These are phyloP conservation scores for Apiospora kogelbergensis DNA, from an alignment of 2,329 filamentous ascomycete genomes.

Conservation along the genomic window DNA sequence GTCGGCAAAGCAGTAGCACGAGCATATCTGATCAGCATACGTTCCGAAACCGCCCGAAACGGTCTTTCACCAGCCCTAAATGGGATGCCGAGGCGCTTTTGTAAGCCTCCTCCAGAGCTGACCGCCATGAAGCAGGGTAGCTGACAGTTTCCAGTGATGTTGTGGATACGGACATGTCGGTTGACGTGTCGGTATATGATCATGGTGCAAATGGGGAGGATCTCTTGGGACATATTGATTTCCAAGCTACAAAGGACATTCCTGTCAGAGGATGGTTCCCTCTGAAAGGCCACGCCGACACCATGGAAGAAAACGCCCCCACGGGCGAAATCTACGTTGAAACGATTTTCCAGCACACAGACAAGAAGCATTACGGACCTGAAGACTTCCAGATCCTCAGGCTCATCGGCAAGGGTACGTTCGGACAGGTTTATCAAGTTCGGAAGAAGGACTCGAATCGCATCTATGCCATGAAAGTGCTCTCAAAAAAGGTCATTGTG, in stretches of 20 bases:
- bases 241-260: constrained; percentile 69
- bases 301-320: constrained; percentile 66
- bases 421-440: constrained; percentile 97
- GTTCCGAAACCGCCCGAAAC: constrained; percentile 57
- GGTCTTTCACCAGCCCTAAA: constrained; percentile 75
- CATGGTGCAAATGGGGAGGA: constrained; percentile 73
- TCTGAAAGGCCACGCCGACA: constrained; percentile 73
- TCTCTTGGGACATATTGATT: constrained; percentile 86
- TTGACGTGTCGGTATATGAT: constrained; percentile 94
- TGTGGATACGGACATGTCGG: constrained; percentile 83
- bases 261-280: constrained; percentile 83
- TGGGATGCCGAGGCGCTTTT: constrained; percentile 97
- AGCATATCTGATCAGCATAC: constrained; percentile 69
- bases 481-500: constrained; percentile 99
- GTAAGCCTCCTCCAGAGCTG: constrained; percentile 54
- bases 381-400: constrained; percentile 96
- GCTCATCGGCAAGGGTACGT: constrained; percentile 96
- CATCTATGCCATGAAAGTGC: constrained; percentile 98
- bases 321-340: constrained; percentile 90
- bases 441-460: constrained; percentile 94
- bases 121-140: constrained; percentile 7
- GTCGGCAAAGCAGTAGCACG: constrained; percentile 93
- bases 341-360: constrained; percentile 80
- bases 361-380: constrained; percentile 89
- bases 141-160: constrained; percentile 67